Percentiles rank a stretch among this genome's conserved stretches.
Evolutionary conservation across 2,329 filamentous ascomycete species (phyloP).

Genomic region (Alternaria gansuensis): DNA sequence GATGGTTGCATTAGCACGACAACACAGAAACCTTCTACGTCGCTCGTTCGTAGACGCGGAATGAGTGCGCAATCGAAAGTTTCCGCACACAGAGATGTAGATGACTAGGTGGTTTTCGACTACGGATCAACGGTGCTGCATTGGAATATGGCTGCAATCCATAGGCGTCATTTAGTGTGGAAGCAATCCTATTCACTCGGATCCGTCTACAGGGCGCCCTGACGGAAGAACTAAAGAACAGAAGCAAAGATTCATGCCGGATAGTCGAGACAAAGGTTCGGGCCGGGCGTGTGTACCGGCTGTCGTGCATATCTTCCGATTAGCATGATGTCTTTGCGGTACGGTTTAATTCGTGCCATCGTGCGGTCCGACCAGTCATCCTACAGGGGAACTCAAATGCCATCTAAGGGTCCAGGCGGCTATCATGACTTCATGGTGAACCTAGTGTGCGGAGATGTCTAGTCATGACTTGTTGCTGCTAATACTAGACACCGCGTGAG

Average conservation of each 20-base stretch:
- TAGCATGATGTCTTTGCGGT: neutral
- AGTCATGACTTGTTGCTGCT: conserved; percentile 15
- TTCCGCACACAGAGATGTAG: neutral
- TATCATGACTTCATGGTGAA: conserved; percentile 8
- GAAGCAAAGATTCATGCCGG: neutral
- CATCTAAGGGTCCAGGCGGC: neutral
- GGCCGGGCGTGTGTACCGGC: neutral
- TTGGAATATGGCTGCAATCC: neutral
- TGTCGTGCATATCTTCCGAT: neutral
- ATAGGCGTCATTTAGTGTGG: neutral
- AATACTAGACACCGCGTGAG: conserved; percentile 2
- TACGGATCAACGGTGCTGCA: neutral
- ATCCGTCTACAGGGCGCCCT: conserved; percentile 8
- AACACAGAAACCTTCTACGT: neutral
- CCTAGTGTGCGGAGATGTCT: conserved; percentile 5
- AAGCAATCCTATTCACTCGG: conserved; percentile 4
- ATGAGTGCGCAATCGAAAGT: neutral
- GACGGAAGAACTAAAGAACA: neutral
- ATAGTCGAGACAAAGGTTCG: neutral
- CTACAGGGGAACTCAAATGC: neutral
- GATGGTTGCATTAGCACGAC: neutral
- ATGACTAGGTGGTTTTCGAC: neutral
- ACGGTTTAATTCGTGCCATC: neutral
- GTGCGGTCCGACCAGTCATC: neutral
- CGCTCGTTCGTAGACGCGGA: neutral